Evolutionary conservation across 179 eudicot species (phyloP).

Genomic region (Spergularia azorica): DNA sequence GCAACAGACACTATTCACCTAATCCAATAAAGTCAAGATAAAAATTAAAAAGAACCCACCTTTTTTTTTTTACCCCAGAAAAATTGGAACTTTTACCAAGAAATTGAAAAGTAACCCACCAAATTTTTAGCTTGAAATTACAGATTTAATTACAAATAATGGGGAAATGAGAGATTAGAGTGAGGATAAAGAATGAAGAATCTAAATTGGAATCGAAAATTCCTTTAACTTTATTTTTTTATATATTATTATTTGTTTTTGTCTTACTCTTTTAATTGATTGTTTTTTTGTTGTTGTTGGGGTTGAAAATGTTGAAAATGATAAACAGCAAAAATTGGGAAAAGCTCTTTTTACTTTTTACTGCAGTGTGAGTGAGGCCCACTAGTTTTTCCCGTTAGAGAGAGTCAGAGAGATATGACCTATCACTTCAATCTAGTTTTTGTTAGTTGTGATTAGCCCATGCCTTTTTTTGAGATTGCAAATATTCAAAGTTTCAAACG

Average conservation of each 20-base stretch:
- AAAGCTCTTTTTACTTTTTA: slow-evolving; percentile 34
- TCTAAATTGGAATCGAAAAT: slow-evolving; percentile 14
- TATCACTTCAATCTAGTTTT: too few relatives aligned
- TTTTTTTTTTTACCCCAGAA: slow-evolving; percentile 13
- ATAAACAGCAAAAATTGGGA: slow-evolving; percentile 21
- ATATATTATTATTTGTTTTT: neutral
- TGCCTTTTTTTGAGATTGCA: too few relatives aligned
- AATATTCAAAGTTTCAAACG: too few relatives aligned
- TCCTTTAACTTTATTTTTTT: neutral
- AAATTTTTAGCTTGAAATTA: slow-evolving; percentile 28
- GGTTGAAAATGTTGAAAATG: neutral
- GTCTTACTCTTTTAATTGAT: slow-evolving; percentile 13
- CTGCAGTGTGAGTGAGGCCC: slow-evolving; percentile 5
- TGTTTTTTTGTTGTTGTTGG: slow-evolving; percentile 22
- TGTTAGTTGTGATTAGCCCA: too few relatives aligned
- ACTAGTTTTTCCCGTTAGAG: neutral
- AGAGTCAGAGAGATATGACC: neutral
- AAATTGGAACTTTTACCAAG: slow-evolving; percentile 6
- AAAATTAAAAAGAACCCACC: neutral
- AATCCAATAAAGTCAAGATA: slow-evolving; percentile 27
- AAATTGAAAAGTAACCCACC: slow-evolving; percentile 39
- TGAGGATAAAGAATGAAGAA: slow-evolving; percentile 10
- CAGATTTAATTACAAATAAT: slow-evolving; percentile 23
- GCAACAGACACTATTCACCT: slow-evolving; percentile 27
- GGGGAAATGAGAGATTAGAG: slow-evolving; percentile 33